Evolutionary conservation across 148 eudicot genomes (phyloP), one percentile per base, ranked within the genome.

Genomic region (Persicaria maculosa): DNA sequence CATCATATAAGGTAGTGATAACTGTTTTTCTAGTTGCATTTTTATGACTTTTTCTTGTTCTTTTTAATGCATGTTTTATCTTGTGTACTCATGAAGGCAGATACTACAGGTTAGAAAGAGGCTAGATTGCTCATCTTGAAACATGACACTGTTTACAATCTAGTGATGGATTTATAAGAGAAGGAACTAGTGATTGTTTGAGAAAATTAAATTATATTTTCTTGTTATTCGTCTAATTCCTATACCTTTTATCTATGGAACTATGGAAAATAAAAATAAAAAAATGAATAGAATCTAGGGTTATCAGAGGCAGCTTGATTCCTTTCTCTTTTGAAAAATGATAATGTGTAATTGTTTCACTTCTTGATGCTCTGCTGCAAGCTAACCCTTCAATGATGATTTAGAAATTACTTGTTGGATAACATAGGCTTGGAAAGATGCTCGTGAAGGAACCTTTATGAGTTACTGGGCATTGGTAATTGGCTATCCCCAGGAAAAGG

Each of bases 401-500:
- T 59, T 15, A 9, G 14, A 59, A 59, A 59, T 59, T 65, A 43
- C 70, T 36, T 65, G 45, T 40, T 65, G 19, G 8, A 65, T 65
- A 65, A 40, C 19, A 6, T 43, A 93, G 97, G 96, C 89, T 68
- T 88, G 90, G 97, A 83, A 86, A 78, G 82, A 80, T 76, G 92
- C 97, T 48, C 82, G 93, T 81, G 83, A 85, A 72, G 83, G 88
- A 48, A 87, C 91, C 44, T 86, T 69, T 78, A 95, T 90, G 85
- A 91, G 77, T 75, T 91, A 88, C 81, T 94, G 98, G 98, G 98
- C 91, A 68, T 79, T 94, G 81, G 96, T 94, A 74, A 91, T 94
- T 68, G 97, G 98, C 44, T 83, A 77, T 50, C 98, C 98, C 52
- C 86, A 77, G 87, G 90, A 94, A 75, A 91, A 84, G 78, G 97